Base-by-base conservation (phyloP, 2,329 filamentous ascomycete species). In the Diatrype stigma region DNA sequence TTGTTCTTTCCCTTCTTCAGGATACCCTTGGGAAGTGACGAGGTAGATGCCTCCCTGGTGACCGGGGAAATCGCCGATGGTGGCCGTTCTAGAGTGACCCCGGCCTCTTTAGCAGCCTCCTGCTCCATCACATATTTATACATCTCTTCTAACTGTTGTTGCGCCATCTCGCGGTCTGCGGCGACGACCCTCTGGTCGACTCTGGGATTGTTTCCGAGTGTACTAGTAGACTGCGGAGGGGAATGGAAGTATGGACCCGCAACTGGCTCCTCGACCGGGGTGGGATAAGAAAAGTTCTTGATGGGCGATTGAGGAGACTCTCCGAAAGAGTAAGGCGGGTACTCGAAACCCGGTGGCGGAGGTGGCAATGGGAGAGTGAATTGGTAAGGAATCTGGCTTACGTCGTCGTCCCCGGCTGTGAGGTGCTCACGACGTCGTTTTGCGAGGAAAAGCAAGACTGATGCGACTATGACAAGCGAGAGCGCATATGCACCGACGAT, bases 111-210 rank as follows among this genome's bases (percentile, higher is more conserved):
- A 47, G 82, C 82, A 51, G 80, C 82, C 63, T 96, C 92, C 61
- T 96, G 89, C 68, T 91, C 90, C 85, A 96, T 87, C 56, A 96
- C 92, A 59, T 91, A 87, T 55, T 86, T 90, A 71, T 96, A 97
- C 67, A 97, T 84, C 61, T 89, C 84, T 68, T 96, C 91, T 69
- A 96, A 84, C 67, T 96, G 89, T 57, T 86, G 78, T 68, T 94
- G 85, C 56, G 89, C 85, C 73, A 86, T 86, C 63, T 80, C 78
- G 66, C 81, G 83, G 70, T 96, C 89, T 53, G 82, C 80, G 52
- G 86, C 81, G 22, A 96, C 80, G 16, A 96, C 80, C 52, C 79
- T 79, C 52, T 87, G 84, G 67, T 96, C 90, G 53, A 96, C 89
- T 21, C 82, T 84, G 16, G 79, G 79, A 53, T 89, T 83, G 52